Evolutionary conservation across 1,284 basidiomycete species (phyloP).

Genomic region (Meripilus lineatus): DNA sequence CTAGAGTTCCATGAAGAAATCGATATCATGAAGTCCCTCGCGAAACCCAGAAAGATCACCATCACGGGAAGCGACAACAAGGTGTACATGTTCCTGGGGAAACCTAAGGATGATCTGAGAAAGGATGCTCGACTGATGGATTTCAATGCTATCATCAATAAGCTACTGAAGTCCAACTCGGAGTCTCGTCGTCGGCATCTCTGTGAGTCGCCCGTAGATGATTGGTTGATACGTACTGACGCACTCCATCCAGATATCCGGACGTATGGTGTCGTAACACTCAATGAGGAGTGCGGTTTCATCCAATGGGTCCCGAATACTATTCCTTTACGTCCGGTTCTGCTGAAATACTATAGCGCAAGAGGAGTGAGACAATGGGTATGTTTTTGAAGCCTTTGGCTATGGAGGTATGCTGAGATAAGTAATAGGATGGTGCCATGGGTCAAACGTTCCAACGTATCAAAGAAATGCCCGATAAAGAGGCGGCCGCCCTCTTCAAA

Average conservation of each 20-base stretch:
- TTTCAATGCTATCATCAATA: conserved; percentile 98
- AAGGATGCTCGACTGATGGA: conserved; percentile 99
- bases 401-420: neutral
- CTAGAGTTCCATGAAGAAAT: conserved; percentile 79
- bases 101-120: conserved; percentile 96
- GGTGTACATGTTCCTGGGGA: conserved; percentile 90
- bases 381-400: conserved; percentile 20
- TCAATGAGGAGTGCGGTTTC: conserved; percentile 97
- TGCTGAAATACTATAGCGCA: conserved; percentile 71
- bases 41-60: conserved; percentile 89
- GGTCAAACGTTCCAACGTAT: conserved; percentile 50
- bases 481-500: conserved; percentile 58
- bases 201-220: conserved; percentile 45
- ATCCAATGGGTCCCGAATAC: conserved; percentile 99
- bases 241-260: conserved; percentile 66
- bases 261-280: conserved; percentile 93
- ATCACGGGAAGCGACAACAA: conserved; percentile 83
- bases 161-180: conserved; percentile 89
- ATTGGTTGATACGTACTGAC: neutral
- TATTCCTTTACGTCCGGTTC: conserved; percentile 76
- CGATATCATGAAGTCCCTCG: conserved; percentile 91
- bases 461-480: conserved; percentile 43
- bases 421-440: conserved; percentile 40
- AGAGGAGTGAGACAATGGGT: conserved; percentile 63
- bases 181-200: conserved; percentile 88